Base-by-base conservation (phyloP, 2,329 filamentous ascomycete species). In the Aspergillus awamori region DNA sequence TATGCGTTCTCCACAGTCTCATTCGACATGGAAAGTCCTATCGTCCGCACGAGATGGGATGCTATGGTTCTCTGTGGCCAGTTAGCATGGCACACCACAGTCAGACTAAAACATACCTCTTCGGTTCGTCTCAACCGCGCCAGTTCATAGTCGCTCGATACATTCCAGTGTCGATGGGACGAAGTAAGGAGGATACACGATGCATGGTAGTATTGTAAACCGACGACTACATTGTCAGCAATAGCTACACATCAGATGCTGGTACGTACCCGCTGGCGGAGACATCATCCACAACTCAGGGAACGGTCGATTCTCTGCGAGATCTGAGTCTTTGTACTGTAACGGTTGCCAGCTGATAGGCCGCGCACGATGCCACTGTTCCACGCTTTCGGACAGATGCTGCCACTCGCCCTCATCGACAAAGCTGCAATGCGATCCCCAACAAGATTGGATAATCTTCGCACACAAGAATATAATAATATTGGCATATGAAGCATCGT, bases 401-500 rank as follows among this genome's bases (percentile, higher is more conserved):
- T 64, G 59, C 70, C 73, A 74, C 11, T 60, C 66, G 8, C 57
- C 20, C 48, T 65, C 61, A 17, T 70, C 67, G 6, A 74, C 66
- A 2, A 59, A 49, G 24, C 62, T 38, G 7, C 59, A 60, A 13
- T 69, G 69, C 4, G 64, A 65, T 58, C 62, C 66, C 26, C 53
- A 72, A 51, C 68, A 72, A 28, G 66, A 52, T 20, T 73, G 74
- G 5, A 80, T 67, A 2, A 78, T 76, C 33, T 70, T 73, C 3
- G 77, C 77, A 54, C 78, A 79, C 8, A 77, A 68, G 38, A 77
- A 75, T 5, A 79, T 72, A 6, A 77, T 72, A 7, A 72, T 63
- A 43, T 79, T 80, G 1, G 76, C 74, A 58, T 75, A 76, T 0
- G 77, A 72, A 1, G 72, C 73, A 57, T 79, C 77, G 28, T 79